Conservation (phyloP, 106 monocot genomes). For the Posidonia australis region DNA sequence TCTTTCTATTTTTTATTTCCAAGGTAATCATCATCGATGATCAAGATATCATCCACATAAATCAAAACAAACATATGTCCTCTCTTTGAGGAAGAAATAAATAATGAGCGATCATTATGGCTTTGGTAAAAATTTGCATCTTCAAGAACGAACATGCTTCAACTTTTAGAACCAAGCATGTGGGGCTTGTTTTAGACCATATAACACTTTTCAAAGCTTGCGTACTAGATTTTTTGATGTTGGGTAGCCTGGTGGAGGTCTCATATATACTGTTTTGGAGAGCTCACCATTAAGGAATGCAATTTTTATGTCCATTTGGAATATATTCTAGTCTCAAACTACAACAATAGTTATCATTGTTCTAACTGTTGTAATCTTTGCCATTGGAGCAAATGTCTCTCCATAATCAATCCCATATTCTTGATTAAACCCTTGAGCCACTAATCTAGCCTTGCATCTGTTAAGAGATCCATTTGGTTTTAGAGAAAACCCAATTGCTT, state of each 20-base stretch:
- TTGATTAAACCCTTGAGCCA: too few species aligned
- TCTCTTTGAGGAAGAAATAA: not conserved
- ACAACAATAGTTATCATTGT: conserved; percentile 7
- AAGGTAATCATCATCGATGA: conserved; percentile 2
- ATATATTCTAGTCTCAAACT: not conserved
- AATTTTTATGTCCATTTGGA: conserved; percentile 28
- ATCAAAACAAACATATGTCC: conserved; percentile 4
- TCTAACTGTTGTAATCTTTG: conserved; percentile 21
- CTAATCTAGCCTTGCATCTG: too few species aligned
- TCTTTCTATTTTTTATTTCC: conserved; percentile 4
- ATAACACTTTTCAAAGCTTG: conserved; percentile 9
- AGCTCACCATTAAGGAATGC: conserved; percentile 25
- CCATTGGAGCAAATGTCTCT: conserved; percentile 20
- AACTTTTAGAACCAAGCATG: conserved; percentile 29
- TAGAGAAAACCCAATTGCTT: conserved; percentile 10
- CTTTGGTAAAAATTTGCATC: conserved; percentile 8
- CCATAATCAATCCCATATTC: too few species aligned
- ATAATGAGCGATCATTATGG: conserved; percentile 12
- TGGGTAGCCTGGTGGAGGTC: conserved; percentile 4
- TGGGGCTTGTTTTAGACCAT: too few species aligned
- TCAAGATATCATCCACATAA: too few species aligned
- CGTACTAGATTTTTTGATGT: conserved; percentile 7
- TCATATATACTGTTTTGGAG: conserved; percentile 15
- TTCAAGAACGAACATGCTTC: not conserved
- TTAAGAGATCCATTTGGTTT: conserved; percentile 16